Conservation (phyloP, 805 yeast species). For the Saccharomycopsis synnaedendra region DNA sequence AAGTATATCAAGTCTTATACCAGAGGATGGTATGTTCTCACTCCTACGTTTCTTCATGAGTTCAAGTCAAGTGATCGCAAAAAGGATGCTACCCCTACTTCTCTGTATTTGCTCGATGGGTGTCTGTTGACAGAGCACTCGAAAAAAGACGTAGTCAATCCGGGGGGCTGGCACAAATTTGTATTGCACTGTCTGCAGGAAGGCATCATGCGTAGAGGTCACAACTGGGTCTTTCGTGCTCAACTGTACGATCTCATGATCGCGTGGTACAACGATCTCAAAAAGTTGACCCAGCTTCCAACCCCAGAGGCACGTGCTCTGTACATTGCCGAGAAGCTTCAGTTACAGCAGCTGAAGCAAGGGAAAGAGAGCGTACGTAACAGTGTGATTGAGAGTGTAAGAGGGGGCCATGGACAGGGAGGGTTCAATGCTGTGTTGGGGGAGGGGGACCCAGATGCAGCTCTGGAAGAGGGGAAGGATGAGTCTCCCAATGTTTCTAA, state of each 20-base stretch:
- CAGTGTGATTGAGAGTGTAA: background rate
- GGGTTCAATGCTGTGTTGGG: too few relatives aligned
- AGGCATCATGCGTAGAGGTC: constrained; percentile 69
- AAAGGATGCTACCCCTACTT: constrained; percentile 69
- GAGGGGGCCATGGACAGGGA: too few relatives aligned
- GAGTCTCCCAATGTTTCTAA: too few relatives aligned
- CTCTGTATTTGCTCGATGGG: constrained; percentile 70
- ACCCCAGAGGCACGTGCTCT: constrained; percentile 49
- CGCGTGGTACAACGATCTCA: constrained; percentile 75
- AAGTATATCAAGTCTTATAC: constrained; percentile 88
- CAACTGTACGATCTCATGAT: constrained; percentile 71
- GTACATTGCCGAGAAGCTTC: constrained; percentile 24
- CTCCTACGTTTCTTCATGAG: constrained; percentile 84
- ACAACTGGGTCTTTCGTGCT: constrained; percentile 93
- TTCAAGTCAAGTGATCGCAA: constrained; percentile 75
- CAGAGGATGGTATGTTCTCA: constrained; percentile 81
- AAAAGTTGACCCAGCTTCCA: constrained; percentile 49
- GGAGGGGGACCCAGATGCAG: too few relatives aligned
- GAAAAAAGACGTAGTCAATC: constrained; percentile 47
- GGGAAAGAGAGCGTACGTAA: too few relatives aligned
- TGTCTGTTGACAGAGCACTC: constrained; percentile 80
- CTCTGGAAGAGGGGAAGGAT: too few relatives aligned
- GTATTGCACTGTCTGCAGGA: constrained; percentile 66
- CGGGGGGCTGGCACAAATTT: constrained; percentile 57
- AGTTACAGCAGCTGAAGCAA: constrained; percentile 16